A percentile compares a stretch with the other conserved stretches of the same genome.
Conservation (phyloP, 805 yeast genomes). For the Metschnikowia continentalis region DNA sequence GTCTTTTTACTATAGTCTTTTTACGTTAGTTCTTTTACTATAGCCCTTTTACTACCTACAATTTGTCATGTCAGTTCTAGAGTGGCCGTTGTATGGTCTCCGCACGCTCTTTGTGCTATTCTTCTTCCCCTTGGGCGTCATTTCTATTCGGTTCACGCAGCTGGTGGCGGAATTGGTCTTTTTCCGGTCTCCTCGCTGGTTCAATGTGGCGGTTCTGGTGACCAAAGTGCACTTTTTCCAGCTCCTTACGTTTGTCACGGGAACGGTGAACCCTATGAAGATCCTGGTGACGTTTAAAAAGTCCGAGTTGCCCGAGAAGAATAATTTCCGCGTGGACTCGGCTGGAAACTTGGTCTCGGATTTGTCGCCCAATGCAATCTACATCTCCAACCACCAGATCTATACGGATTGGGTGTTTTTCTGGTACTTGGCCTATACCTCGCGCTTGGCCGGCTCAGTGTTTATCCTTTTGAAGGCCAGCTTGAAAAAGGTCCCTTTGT, state of each 20-base stretch:
- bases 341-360: conserved; percentile 20
- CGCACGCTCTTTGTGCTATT: conserved; percentile 22
- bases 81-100: conserved; percentile 13
- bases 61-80: conserved; percentile 4
- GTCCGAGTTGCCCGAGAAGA: conserved; percentile 30
- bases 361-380: conserved; percentile 51
- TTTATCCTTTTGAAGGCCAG: conserved; percentile 70
- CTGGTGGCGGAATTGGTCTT: conserved; percentile 31
- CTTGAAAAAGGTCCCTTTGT: conserved; percentile 66
- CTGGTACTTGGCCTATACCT: conserved; percentile 81
- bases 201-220: conserved; percentile 42
- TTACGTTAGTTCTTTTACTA: too few relatives aligned
- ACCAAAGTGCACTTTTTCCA: conserved; percentile 59
- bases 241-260: conserved; percentile 48
- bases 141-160: conserved; percentile 49
- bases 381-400: conserved; percentile 89
- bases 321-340: conserved; percentile 18
- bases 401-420: conserved; percentile 90
- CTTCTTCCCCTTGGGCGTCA: conserved; percentile 22
- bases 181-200: conserved; percentile 25
- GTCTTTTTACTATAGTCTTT: too few relatives aligned
- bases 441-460: conserved; percentile 59
- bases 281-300: conserved; percentile 49
- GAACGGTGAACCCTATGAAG: conserved; percentile 49
- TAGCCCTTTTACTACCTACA: too few relatives aligned